Conservation (phyloP, 768 basidiomycete genomes). For the Agrocybe praecox region DNA sequence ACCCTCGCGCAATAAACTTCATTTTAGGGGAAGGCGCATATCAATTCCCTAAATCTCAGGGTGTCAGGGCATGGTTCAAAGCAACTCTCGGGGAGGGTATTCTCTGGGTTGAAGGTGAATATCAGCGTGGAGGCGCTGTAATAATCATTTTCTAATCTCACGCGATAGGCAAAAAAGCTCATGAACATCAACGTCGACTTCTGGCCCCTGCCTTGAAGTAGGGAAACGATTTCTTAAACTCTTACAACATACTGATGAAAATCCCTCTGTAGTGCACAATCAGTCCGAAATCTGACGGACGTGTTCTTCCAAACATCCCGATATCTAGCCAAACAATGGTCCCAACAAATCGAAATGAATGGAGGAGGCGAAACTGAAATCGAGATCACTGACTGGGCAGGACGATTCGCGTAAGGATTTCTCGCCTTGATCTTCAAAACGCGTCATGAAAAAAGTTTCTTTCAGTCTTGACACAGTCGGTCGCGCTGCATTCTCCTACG, state of each 20-base stretch:
- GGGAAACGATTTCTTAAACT: background rate
- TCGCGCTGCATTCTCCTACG: slow-evolving; percentile 63
- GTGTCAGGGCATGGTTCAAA: slow-evolving; percentile 66
- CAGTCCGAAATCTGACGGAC: slow-evolving; percentile 50
- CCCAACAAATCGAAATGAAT: slow-evolving; percentile 42
- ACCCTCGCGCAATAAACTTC: slow-evolving; percentile 52
- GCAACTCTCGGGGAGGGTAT: slow-evolving; percentile 64
- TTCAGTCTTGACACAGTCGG: slow-evolving; percentile 60
- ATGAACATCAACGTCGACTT: slow-evolving; percentile 54
- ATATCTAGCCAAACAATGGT: slow-evolving; percentile 56
- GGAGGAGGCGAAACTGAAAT: slow-evolving; percentile 43
- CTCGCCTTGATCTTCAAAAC: background rate
- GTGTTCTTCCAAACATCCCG: slow-evolving; percentile 59
- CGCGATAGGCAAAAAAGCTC: slow-evolving; percentile 61
- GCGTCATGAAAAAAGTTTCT: background rate
- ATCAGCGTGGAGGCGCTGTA: background rate
- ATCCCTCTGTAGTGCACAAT: slow-evolving; percentile 38
- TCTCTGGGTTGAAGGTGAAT: slow-evolving; percentile 64
- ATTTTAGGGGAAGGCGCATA: slow-evolving; percentile 59
- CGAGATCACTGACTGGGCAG: slow-evolving; percentile 61
- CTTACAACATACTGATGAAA: background rate
- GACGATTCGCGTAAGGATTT: slow-evolving; percentile 55
- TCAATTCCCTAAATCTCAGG: slow-evolving; percentile 61
- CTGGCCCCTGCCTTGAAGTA: slow-evolving; percentile 64
- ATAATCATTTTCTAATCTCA: slow-evolving; percentile 19